A percentile compares a stretch with the other conserved stretches of the same genome.
These are phyloP conservation scores for Lycium barbarum DNA, from an alignment of 257 asterid genomes.

Conservation along the genomic window DNA sequence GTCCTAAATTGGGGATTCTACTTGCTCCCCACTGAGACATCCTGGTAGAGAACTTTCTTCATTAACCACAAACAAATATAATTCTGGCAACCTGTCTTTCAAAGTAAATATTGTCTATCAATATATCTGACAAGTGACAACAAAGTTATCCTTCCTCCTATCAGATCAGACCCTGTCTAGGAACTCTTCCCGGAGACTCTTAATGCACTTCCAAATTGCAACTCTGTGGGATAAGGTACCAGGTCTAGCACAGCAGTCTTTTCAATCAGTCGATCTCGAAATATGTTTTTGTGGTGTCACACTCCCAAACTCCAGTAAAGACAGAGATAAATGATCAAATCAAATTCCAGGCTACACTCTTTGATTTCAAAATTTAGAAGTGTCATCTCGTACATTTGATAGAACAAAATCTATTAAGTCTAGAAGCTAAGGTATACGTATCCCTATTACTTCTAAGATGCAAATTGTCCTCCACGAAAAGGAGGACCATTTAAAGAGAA, in stretches of 20 bases:
- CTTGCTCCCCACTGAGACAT: neutral
- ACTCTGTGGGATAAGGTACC: neutral
- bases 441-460: constrained; percentile 9
- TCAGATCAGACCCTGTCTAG: neutral
- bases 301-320: constrained; percentile 14
- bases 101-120: neutral
- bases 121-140: neutral
- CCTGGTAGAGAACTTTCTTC: neutral
- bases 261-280: neutral
- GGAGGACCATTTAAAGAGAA: neutral
- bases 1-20: neutral
- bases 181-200: constrained; percentile 6
- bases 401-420: neutral
- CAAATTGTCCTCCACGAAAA: neutral
- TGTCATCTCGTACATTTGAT: neutral
- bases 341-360: neutral
- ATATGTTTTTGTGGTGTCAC: neutral
- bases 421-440: neutral
- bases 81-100: constrained; percentile 2
- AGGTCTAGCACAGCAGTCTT: constrained; percentile 4
- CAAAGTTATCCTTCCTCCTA: neutral
- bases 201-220: neutral
- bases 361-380: neutral
- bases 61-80: neutral
- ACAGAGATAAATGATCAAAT: neutral